These are phyloP conservation scores for Aspergillus wentii DNA, from an alignment of 495 filamentous ascomycete genomes.

Conservation along the genomic window DNA sequence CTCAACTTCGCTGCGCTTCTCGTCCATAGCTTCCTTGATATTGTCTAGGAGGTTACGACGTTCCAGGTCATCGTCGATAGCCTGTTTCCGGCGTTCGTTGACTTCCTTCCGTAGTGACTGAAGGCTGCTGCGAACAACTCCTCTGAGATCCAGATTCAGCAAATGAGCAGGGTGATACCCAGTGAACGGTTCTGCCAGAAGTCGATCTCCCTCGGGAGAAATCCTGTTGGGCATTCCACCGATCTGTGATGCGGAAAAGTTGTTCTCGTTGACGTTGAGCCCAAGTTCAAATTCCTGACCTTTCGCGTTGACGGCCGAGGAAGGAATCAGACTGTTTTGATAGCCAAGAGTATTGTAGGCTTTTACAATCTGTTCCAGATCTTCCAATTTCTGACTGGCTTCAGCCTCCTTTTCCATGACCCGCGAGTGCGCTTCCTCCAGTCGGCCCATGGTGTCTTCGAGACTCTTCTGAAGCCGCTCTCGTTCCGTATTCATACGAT, in stretches of 20 bases:
- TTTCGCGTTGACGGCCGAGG: slow-evolving; percentile 78
- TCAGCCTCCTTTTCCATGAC: slow-evolving; percentile 80
- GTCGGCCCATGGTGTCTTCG: slow-evolving; percentile 62
- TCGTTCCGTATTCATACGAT: slow-evolving; percentile 94
- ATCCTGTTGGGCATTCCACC: slow-evolving; percentile 49
- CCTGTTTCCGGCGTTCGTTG: slow-evolving; percentile 73
- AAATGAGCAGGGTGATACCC: slow-evolving; percentile 89
- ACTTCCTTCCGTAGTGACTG: slow-evolving; percentile 78
- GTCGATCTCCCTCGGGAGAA: slow-evolving; percentile 52
- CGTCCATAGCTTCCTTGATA: slow-evolving; percentile 90
- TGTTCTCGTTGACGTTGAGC: slow-evolving; percentile 68
- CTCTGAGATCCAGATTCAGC: slow-evolving; percentile 78
- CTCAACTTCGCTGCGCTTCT: slow-evolving; percentile 88
- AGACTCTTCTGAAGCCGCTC: slow-evolving; percentile 85
- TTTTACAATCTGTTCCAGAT: slow-evolving; percentile 79
- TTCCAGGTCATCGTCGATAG: slow-evolving; percentile 83
- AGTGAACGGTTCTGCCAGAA: slow-evolving; percentile 72
- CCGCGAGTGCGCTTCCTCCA: slow-evolving; percentile 78
- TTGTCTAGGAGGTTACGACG: slow-evolving; percentile 87
- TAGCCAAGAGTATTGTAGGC: slow-evolving; percentile 91
- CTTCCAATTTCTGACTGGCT: slow-evolving; percentile 77
- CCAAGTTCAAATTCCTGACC: slow-evolving; percentile 77
- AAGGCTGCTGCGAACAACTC: slow-evolving; percentile 73
- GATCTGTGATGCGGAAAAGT: slow-evolving; percentile 71
- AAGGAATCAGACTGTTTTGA: slow-evolving; percentile 83